Conservation (phyloP, 78 protist genomes). For the Chrysochromulina tobinii region DNA sequence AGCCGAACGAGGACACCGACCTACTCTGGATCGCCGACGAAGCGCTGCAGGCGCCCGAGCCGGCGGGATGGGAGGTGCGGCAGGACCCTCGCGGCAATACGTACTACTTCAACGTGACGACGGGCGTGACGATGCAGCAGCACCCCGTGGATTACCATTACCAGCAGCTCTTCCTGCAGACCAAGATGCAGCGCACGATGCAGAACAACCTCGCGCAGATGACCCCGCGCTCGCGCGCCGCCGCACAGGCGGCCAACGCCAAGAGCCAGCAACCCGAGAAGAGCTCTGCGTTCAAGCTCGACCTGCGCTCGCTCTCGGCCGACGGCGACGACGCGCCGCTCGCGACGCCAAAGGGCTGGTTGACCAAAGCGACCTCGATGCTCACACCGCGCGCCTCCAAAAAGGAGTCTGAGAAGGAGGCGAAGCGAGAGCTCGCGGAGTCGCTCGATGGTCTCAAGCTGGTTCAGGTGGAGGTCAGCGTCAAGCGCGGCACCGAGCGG, state of each 20-base stretch:
- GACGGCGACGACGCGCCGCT: too few relatives aligned
- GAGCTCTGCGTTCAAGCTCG: too few relatives aligned
- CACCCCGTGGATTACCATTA: not conserved
- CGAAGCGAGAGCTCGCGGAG: too few relatives aligned
- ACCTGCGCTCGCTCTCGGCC: too few relatives aligned
- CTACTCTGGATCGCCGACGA: conserved; percentile 30
- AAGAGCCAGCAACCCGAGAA: too few relatives aligned
- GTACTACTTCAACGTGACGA: not conserved
- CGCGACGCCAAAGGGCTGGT: not conserved
- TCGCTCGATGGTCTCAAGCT: too few relatives aligned
- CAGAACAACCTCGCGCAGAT: too few relatives aligned
- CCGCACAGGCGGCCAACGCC: too few relatives aligned
- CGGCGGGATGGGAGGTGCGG: not conserved
- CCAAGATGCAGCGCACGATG: not conserved
- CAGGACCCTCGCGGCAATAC: not conserved
- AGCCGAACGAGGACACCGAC: not conserved
- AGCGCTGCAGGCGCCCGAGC: conserved; percentile 21
- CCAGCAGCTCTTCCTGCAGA: not conserved
- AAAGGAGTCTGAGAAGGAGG: too few relatives aligned
- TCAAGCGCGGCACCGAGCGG: not conserved
- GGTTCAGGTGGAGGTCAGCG: too few relatives aligned
- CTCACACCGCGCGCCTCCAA: not conserved
- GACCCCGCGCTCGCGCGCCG: too few relatives aligned
- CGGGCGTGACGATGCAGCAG: not conserved
- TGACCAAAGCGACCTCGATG: not conserved